phyloP scores from a whole-genome alignment of 805 yeast species.

The Blastobotrys chiropterorum region DNA sequence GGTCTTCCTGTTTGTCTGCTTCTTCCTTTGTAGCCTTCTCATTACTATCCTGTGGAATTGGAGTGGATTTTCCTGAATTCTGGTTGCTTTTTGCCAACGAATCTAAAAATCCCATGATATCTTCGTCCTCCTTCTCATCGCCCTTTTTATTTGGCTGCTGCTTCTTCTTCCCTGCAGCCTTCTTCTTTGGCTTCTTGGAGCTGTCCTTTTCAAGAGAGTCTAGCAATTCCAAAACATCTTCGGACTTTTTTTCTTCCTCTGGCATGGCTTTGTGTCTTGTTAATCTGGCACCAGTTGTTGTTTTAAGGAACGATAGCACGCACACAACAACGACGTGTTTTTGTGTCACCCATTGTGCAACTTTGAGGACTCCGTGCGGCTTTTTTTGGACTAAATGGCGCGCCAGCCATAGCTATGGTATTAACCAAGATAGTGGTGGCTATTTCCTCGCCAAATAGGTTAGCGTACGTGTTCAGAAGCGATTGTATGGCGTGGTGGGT shows the following conservation, averaged over 20 bases:
- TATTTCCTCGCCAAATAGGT: too few species aligned
- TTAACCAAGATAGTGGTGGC: too few species aligned
- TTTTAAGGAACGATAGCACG: too few species aligned
- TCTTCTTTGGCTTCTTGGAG: conserved; percentile 21
- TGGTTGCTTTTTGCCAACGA: conserved; percentile 29
- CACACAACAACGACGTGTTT: too few species aligned
- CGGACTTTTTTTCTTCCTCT: conserved; percentile 16
- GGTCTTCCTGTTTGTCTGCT: conserved; percentile 7
- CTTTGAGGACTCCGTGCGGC: too few species aligned
- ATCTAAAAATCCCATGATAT: conserved; percentile 38
- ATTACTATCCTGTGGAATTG: conserved; percentile 8
- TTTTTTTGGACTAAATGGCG: too few species aligned
- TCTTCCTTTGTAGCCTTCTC: conserved; percentile 7
- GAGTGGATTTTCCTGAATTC: conserved; percentile 19
- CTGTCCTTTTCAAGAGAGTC: conserved; percentile 31
- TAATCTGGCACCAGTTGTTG: too few species aligned
- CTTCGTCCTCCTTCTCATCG: conserved; percentile 33
- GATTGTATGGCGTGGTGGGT: too few species aligned
- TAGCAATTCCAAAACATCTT: conserved; percentile 36
- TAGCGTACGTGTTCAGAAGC: too few species aligned
- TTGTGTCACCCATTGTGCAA: too few species aligned
- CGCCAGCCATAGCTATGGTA: too few species aligned
- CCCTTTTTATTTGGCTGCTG: conserved; percentile 9
- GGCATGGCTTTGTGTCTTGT: conserved; percentile 4
- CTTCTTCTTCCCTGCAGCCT: conserved; percentile 12